These are phyloP conservation scores for Oidiodendron maius DNA, from an alignment of 495 filamentous ascomycete genomes.

Conservation along the genomic window DNA sequence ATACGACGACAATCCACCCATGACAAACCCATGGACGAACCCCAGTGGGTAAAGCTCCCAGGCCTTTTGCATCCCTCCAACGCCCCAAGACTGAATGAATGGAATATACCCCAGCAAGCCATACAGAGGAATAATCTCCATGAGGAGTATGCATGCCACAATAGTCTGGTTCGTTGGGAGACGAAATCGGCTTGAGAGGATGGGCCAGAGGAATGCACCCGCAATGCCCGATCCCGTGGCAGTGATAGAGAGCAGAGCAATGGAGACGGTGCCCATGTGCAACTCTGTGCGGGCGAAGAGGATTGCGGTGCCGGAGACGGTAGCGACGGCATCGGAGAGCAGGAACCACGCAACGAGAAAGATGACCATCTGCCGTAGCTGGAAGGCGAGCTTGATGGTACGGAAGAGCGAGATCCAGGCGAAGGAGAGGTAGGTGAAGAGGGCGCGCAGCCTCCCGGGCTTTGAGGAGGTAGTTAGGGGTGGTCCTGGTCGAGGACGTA, in stretches of 20 bases:
- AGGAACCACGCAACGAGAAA: conserved; percentile 95
- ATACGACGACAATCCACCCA: conserved; percentile 86
- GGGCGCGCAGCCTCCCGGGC: conserved; percentile 5
- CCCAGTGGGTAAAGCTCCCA: conserved; percentile 97
- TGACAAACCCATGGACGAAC: conserved; percentile 85
- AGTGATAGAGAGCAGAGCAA: conserved; percentile 90
- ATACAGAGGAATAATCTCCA: conserved; percentile 90
- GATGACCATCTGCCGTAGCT: conserved; percentile 77
- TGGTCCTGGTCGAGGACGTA: conserved; percentile 84
- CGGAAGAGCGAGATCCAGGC: conserved; percentile 81
- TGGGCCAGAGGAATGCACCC: conserved; percentile 87
- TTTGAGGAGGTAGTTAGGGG: conserved; percentile 44
- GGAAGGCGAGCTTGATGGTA: conserved; percentile 70
- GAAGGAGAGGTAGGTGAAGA: conserved; percentile 59
- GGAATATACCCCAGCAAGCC: conserved; percentile 87
- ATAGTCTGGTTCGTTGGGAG: conserved; percentile 78
- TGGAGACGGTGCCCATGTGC: conserved; percentile 77
- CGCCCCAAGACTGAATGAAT: conserved; percentile 65
- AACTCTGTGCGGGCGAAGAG: conserved; percentile 93
- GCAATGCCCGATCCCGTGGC: conserved; percentile 74
- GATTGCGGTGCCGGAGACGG: conserved; percentile 89
- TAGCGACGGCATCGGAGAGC: conserved; percentile 88
- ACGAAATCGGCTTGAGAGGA: conserved; percentile 57
- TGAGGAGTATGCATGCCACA: conserved; percentile 77
- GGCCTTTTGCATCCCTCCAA: conserved; percentile 77